A percentile compares a stretch with the other conserved stretches of the same genome.
Evolutionary conservation across 306 rosid genomes (phyloP).

Genomic region (Lathyrus aphaca): DNA sequence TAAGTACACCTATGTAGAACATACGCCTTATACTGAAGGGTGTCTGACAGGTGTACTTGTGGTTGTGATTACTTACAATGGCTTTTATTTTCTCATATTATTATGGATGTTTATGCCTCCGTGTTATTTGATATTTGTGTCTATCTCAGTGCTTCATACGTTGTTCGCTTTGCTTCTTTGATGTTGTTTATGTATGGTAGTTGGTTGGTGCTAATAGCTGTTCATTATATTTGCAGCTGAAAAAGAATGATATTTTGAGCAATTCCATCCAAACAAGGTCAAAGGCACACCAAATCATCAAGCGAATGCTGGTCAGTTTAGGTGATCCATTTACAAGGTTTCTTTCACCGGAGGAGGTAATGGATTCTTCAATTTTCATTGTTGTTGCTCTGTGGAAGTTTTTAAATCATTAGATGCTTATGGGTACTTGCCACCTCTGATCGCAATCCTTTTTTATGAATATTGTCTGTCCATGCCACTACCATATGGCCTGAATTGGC

Average conservation of each 20-base stretch:
- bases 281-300: constrained; percentile 84
- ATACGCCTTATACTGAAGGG: not conserved
- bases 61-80: not conserved
- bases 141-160: not conserved
- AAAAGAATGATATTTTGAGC: constrained; percentile 63
- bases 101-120: not conserved
- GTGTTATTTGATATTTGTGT: not conserved
- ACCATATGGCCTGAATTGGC: constrained; percentile 2
- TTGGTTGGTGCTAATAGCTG: constrained; percentile 15
- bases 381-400: not conserved
- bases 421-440: not conserved
- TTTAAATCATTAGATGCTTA: not conserved
- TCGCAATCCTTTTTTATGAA: not conserved
- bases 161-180: not conserved
- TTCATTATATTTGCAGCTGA: constrained; percentile 55
- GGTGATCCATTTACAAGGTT: constrained; percentile 97
- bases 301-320: constrained; percentile 79
- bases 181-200: constrained; percentile 24
- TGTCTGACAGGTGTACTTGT: not conserved
- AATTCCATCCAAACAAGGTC: constrained; percentile 73
- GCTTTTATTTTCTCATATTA: not conserved
- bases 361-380: constrained; percentile 19
- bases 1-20: not conserved
- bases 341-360: constrained; percentile 86
- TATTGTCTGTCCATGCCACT: not conserved